Conservation (phyloP, 1,139 yeast genomes). For the Tardiomyces digboiensis region DNA sequence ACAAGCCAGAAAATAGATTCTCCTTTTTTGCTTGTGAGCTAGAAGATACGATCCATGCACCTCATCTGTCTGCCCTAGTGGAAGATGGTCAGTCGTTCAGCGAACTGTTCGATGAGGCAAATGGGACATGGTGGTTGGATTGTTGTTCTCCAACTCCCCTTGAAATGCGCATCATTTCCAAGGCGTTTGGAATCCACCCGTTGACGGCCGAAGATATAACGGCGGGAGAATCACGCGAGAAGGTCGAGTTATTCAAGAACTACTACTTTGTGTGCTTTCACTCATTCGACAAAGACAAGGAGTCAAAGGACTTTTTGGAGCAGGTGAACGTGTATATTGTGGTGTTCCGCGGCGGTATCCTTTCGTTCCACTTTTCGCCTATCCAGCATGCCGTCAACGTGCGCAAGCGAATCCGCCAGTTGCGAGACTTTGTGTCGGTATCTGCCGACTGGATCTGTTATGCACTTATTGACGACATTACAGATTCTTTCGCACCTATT, state of each 20-base stretch:
- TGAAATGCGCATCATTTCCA: constrained; percentile 87
- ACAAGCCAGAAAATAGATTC: constrained; percentile 48
- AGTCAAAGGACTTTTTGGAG: constrained; percentile 52
- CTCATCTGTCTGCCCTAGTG: constrained; percentile 71
- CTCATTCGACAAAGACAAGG: constrained; percentile 20
- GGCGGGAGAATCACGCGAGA: constrained; percentile 89
- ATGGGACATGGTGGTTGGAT: constrained; percentile 79
- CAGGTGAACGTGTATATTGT: constrained; percentile 85
- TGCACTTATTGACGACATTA: constrained; percentile 87
- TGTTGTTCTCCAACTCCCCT: constrained; percentile 91
- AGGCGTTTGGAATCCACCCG: constrained; percentile 91
- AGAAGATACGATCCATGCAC: constrained; percentile 84
- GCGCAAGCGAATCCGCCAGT: constrained; percentile 83
- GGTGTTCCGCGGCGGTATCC: constrained; percentile 75
- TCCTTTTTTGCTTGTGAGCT: constrained; percentile 73
- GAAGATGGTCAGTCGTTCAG: constrained; percentile 54
- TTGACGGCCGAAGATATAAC: constrained; percentile 93
- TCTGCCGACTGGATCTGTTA: constrained; percentile 92
- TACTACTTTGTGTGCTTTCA: constrained; percentile 92
- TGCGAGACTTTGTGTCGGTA: constrained; percentile 79
- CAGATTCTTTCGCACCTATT: constrained; percentile 92
- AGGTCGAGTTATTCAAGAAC: constrained; percentile 83
- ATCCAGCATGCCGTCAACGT: constrained; percentile 78
- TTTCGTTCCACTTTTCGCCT: constrained; percentile 82
- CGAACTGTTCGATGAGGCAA: constrained; percentile 52